Evolutionary conservation across 176 grass and related monocot genomes (phyloP).

Genomic region (Calamus simplicifolius): DNA sequence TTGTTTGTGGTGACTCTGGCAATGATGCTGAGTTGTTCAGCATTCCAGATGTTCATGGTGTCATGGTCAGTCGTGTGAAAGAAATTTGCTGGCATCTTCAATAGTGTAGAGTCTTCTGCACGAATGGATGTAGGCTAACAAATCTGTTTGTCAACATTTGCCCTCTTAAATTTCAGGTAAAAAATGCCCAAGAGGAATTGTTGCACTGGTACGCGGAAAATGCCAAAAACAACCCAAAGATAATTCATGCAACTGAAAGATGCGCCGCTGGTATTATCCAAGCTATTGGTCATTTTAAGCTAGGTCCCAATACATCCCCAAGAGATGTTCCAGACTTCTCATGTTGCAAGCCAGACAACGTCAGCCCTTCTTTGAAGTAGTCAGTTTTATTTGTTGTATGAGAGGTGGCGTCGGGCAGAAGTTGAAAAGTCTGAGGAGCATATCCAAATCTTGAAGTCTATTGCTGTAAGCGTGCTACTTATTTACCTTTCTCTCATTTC

Average conservation of each 20-base stretch:
- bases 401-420: constrained; percentile 66
- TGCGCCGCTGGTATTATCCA: constrained; percentile 78
- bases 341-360: constrained; percentile 34
- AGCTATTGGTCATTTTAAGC: constrained; percentile 57
- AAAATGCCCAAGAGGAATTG: constrained; percentile 82
- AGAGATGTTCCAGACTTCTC: constrained; percentile 52
- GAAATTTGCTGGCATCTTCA: background rate
- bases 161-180: constrained; percentile 47
- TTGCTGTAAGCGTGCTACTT: constrained; percentile 48
- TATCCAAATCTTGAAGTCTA: constrained; percentile 45
- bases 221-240: constrained; percentile 37
- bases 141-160: background rate
- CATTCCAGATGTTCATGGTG: constrained; percentile 58
- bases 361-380: constrained; percentile 43
- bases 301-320: constrained; percentile 54
- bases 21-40: constrained; percentile 89
- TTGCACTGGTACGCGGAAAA: constrained; percentile 78
- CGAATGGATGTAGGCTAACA: background rate
- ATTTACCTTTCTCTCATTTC: background rate
- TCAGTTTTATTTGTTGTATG: constrained; percentile 77
- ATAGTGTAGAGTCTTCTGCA: constrained; percentile 4
- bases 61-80: constrained; percentile 62
- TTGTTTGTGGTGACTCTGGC: constrained; percentile 90
- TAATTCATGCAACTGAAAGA: constrained; percentile 72
- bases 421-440: constrained; percentile 42